phyloP scores from a whole-genome alignment of 768 basidiomycete species.

The Hygrophoropsis aurantiaca region DNA sequence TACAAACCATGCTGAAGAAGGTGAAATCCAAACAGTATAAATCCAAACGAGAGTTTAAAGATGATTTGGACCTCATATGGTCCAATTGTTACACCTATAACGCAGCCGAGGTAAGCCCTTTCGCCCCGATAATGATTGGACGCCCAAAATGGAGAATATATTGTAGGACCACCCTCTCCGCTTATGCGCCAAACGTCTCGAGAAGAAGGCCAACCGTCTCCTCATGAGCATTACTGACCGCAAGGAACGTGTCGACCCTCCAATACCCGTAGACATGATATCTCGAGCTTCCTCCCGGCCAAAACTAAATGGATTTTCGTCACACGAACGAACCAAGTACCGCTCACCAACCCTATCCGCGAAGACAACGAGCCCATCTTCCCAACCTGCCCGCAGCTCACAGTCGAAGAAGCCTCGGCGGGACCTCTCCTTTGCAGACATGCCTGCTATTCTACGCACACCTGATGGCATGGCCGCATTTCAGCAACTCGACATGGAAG shows the following conservation, averaged over 20 bases:
- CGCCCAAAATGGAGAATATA: not conserved
- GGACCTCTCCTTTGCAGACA: conserved; percentile 61
- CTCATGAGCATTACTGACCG: conserved; percentile 88
- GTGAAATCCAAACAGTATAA: conserved; percentile 92
- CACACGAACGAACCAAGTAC: conserved; percentile 13
- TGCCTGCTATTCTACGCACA: conserved; percentile 68
- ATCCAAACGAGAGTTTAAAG: conserved; percentile 89
- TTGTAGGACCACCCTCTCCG: conserved; percentile 85
- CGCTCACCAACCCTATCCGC: conserved; percentile 29
- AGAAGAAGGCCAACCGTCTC: conserved; percentile 81
- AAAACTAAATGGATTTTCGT: not conserved
- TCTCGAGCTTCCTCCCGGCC: conserved; percentile 20
- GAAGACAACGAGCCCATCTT: conserved; percentile 13
- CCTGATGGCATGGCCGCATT: conserved; percentile 74
- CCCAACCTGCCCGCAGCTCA: conserved; percentile 6
- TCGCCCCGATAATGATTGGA: not conserved
- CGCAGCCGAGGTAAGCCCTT: conserved; percentile 73
- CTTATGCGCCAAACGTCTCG: conserved; percentile 75
- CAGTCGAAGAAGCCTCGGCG: conserved; percentile 27
- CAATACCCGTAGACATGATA: conserved; percentile 50
- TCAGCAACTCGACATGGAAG: conserved; percentile 50
- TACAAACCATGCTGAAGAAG: conserved; percentile 89
- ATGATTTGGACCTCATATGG: conserved; percentile 97
- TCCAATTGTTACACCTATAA: conserved; percentile 93
- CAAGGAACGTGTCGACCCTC: conserved; percentile 74